Conservation (phyloP, 192 early-diverging fungal species). For the Gryganskiella cystojenkinii region DNA sequence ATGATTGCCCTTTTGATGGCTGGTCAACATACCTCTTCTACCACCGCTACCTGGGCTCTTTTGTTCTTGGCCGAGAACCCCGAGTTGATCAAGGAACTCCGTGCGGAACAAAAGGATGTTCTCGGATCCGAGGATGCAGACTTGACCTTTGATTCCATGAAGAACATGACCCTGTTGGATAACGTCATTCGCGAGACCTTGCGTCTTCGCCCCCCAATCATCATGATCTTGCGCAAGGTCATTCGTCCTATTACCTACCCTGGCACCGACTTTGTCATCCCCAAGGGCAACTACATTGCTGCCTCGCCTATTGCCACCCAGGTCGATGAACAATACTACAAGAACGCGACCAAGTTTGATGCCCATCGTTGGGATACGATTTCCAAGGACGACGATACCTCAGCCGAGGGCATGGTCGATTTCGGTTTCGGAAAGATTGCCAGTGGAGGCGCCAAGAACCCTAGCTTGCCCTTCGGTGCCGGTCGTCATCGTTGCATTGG, state of each 20-base stretch:
- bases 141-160: conserved; percentile 79
- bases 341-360: conserved; percentile 83
- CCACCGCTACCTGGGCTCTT: conserved; percentile 92
- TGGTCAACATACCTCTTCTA: conserved; percentile 96
- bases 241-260: conserved; percentile 73
- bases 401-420: conserved; percentile 67
- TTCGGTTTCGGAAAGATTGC: conserved; percentile 82
- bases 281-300: conserved; percentile 89
- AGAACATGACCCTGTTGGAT: conserved; percentile 81
- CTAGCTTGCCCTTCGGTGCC: conserved; percentile 97
- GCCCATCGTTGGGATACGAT: conserved; percentile 83
- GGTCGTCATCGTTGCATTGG: conserved; percentile 99
- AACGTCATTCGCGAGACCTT: conserved; percentile 90
- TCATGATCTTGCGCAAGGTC: conserved; percentile 94
- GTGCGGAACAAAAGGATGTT: conserved; percentile 75
- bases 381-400: conserved; percentile 50
- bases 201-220: conserved; percentile 93
- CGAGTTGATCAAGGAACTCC: conserved; percentile 73
- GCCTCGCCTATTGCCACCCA: conserved; percentile 85
- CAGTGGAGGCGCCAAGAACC: conserved; percentile 71
- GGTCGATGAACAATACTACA: conserved; percentile 82
- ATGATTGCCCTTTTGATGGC: conserved; percentile 98
- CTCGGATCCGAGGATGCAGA: conserved; percentile 67
- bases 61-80: conserved; percentile 86
- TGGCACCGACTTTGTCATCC: conserved; percentile 88